These are phyloP conservation scores for Blastocystis hominis DNA, from an alignment of 352 stramenopile species.

Conservation along the genomic window DNA sequence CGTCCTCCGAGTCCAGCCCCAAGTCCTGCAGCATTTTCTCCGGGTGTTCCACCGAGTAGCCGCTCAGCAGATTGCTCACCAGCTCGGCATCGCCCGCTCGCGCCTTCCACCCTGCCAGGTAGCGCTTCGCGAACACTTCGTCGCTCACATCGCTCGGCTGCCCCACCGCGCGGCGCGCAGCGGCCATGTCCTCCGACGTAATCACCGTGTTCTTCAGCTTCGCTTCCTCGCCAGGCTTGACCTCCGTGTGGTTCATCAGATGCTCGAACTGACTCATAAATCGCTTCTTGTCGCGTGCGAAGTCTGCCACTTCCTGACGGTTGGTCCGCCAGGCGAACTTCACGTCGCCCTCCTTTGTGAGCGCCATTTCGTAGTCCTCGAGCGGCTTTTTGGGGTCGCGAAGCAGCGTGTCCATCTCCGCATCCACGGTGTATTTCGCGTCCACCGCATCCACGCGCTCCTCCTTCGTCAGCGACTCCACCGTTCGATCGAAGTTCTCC, in stretches of 20 bases:
- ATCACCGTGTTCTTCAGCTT: neutral
- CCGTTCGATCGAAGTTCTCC: neutral
- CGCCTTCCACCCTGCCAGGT: neutral
- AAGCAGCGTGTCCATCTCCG: neutral
- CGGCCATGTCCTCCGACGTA: neutral
- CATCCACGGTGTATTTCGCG: neutral
- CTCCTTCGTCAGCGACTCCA: neutral
- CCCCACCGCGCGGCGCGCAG: neutral
- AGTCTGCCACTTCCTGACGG: neutral
- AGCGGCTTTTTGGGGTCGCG: slow-evolving; percentile 10
- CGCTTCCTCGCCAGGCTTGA: neutral
- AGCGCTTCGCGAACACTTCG: neutral
- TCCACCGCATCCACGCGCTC: neutral
- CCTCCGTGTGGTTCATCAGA: neutral
- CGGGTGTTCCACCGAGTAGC: neutral
- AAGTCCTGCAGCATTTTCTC: neutral
- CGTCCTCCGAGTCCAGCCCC: slow-evolving; percentile 7
- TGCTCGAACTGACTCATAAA: neutral
- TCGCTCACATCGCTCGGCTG: neutral
- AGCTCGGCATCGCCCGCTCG: neutral
- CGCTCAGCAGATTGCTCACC: neutral
- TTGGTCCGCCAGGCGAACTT: neutral
- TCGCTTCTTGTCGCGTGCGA: neutral
- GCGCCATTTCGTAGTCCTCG: neutral
- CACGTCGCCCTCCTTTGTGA: neutral